phyloP scores from a whole-genome alignment of 2,329 filamentous ascomycete species.

The Nothophaeocryptopus gaeumannii region DNA sequence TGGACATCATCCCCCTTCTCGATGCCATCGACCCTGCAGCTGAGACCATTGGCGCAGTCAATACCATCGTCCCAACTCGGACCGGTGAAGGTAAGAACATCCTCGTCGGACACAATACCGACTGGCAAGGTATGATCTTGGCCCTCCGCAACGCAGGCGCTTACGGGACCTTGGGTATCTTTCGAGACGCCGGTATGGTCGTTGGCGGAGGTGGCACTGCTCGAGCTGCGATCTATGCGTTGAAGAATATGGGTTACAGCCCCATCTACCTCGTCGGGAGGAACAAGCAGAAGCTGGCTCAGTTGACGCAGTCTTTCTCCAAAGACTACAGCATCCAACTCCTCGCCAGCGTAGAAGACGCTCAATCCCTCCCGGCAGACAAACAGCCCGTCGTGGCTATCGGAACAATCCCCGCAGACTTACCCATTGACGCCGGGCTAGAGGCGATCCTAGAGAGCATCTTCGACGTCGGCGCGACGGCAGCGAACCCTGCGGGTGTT shows the following conservation, averaged over 20 bases:
- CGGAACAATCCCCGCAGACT: slow-evolving; percentile 86
- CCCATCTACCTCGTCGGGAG: slow-evolving; percentile 87
- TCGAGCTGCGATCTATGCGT: slow-evolving; percentile 82
- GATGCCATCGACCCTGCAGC: slow-evolving; percentile 79
- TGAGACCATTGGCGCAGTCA: slow-evolving; percentile 82
- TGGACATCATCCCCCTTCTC: slow-evolving; percentile 77
- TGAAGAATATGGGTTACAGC: slow-evolving; percentile 77
- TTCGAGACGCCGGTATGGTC: slow-evolving; percentile 65
- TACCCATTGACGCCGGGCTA: slow-evolving; percentile 71
- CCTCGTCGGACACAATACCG: slow-evolving; percentile 86
- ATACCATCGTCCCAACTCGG: slow-evolving; percentile 72
- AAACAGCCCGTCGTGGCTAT: slow-evolving; percentile 69
- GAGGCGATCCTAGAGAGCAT: slow-evolving; percentile 60
- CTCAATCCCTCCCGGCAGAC: slow-evolving; percentile 46
- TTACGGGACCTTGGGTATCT: slow-evolving; percentile 35
- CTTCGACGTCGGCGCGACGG: slow-evolving; percentile 49
- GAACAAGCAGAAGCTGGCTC: slow-evolving; percentile 63
- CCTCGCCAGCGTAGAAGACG: slow-evolving; percentile 55
- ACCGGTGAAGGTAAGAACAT: slow-evolving; percentile 38
- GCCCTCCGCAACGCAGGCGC: slow-evolving; percentile 70
- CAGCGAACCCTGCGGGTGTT: slow-evolving; percentile 38
- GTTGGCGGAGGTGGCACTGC: slow-evolving; percentile 91
- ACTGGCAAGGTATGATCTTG: slow-evolving; percentile 89
- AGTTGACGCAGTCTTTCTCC: slow-evolving; percentile 71
- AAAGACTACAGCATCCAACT: slow-evolving; percentile 65